These are phyloP conservation scores for Silybum marianum DNA, from an alignment of 129 eudicot species.

Conservation along the genomic window DNA sequence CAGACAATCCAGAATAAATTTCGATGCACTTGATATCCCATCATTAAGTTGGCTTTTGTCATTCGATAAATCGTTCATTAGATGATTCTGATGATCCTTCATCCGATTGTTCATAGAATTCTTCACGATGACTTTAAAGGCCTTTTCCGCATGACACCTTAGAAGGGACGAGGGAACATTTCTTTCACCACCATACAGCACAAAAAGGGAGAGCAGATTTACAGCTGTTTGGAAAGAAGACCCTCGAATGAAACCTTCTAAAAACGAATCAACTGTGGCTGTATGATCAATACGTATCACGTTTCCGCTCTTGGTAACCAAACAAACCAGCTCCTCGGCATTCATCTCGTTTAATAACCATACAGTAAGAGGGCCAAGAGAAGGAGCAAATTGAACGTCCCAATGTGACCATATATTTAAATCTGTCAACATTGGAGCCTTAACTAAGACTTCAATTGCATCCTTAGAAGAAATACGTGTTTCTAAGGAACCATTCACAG, in stretches of 20 bases:
- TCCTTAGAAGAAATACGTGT: constrained; percentile 48
- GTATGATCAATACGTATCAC: constrained; percentile 74
- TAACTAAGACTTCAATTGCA: constrained; percentile 64
- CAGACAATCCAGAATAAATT: constrained; percentile 65
- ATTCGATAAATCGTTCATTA: constrained; percentile 6
- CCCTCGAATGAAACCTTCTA: constrained; percentile 62
- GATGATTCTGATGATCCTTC: constrained; percentile 10
- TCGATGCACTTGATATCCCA: constrained; percentile 41
- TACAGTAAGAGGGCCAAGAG: constrained; percentile 71
- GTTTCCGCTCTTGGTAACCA: constrained; percentile 75
- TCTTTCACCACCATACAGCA: constrained; percentile 69
- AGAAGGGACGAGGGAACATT: constrained; percentile 65
- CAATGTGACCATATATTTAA: constrained; percentile 78
- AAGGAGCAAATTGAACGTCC: constrained; percentile 77
- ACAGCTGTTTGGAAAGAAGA: constrained; percentile 79
- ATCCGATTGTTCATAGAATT: constrained; percentile 30
- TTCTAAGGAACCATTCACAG: constrained; percentile 18
- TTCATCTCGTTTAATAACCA: constrained; percentile 72
- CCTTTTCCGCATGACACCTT: constrained; percentile 68
- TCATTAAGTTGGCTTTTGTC: constrained; percentile 17
- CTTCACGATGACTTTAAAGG: constrained; percentile 54
- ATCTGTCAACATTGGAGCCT: constrained; percentile 82
- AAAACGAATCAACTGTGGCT: constrained; percentile 64
- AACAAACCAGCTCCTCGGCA: constrained; percentile 61
- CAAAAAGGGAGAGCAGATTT: constrained; percentile 62